Evolutionary conservation across 225 moss, liverwort and hornwort genomes (phyloP), one percentile per base, ranked within the genome.

Genomic region (Marchantia paleacea): DNA sequence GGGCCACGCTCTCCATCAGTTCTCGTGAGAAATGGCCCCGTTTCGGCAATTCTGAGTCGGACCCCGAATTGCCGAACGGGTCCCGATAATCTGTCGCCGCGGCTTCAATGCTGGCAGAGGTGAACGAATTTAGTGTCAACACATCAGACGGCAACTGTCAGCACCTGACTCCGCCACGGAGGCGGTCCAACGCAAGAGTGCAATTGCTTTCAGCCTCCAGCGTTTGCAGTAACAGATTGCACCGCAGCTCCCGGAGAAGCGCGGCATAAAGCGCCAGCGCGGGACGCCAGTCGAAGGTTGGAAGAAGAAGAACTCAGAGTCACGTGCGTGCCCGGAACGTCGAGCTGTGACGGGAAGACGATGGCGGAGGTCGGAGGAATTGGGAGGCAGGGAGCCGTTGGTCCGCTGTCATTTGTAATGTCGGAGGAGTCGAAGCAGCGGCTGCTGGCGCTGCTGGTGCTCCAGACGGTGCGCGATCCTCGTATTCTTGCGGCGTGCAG

Each of bases 371-470:
- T 0, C 4, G 16, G 48, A 47, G 70, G 0, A 19, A 18, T 48
- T 19, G 47, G 19, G 18, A 70, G 22, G 3, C 24, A 5, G 9
- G n/a, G n/a, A 19, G 70, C 47, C 48, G 0, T 12, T 20, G 19
- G 47, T 20, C 7, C 20, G 19, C 6, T 70, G 19, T 47, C 70
- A 0, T 55, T 58, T 52, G 75, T 29, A 20, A 28, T 55, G 55
- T 52, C 26, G 6, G 39, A 55, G 55, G 75, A 75, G 12, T 8
- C 55, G 28, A 29, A 39, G 16, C 55, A 55, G 16, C 57, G 55
- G 15, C 55, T 75, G 55, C 9, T 75, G 75, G 58, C 58, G 14
- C 12, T 8, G 55, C 75, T 75, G 28, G 75, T 75, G 29, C 16
- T 75, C 16, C 28, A 15, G 20, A 55, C 26, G 55, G 55, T 75